Evolutionary conservation across 2,329 filamentous ascomycete species (phyloP).

Genomic region (Nigrospora sphaerica): DNA sequence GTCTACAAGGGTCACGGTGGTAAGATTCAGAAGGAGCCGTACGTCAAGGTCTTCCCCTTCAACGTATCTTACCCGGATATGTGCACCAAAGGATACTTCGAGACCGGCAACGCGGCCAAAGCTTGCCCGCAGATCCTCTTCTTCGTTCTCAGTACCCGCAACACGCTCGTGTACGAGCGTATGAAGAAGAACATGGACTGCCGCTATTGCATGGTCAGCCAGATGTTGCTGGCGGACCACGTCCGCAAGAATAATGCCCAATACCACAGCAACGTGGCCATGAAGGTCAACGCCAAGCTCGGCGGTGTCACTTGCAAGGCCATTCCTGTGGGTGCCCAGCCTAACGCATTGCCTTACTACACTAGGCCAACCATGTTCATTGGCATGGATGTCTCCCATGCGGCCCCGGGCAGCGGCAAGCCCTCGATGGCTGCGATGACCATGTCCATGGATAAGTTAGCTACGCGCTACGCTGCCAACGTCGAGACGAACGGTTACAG

Average conservation of each 20-base stretch:
- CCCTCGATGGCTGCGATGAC: constrained; percentile 85
- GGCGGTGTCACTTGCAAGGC: constrained; percentile 66
- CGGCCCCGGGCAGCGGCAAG: constrained; percentile 56
- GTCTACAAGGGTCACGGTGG: constrained; percentile 45
- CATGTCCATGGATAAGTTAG: constrained; percentile 66
- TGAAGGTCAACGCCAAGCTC: constrained; percentile 97
- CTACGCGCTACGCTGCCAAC: constrained; percentile 69
- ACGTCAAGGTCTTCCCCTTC: constrained; percentile 26
- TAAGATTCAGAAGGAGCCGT: constrained; percentile 25
- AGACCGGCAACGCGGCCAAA: constrained; percentile 45
- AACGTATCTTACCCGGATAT: constrained; percentile 39
- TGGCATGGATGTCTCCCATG: constrained; percentile 86
- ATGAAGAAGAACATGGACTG: constrained; percentile 89
- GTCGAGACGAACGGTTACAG: constrained; percentile 79
- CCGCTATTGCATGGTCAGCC: constrained; percentile 74
- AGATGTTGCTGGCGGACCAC: constrained; percentile 68
- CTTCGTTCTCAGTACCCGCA: constrained; percentile 67
- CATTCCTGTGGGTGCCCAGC: constrained; percentile 19
- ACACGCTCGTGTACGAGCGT: constrained; percentile 67
- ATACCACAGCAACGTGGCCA: constrained; percentile 87
- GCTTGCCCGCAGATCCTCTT: constrained; percentile 68
- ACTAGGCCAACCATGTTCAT: constrained; percentile 68
- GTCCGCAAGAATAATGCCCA: constrained; percentile 66
- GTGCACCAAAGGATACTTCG: constrained; percentile 47
- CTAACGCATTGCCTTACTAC: constrained; percentile 31